Evolutionary conservation across 768 basidiomycete genomes (phyloP).

Genomic region (Psilocybe cubensis): DNA sequence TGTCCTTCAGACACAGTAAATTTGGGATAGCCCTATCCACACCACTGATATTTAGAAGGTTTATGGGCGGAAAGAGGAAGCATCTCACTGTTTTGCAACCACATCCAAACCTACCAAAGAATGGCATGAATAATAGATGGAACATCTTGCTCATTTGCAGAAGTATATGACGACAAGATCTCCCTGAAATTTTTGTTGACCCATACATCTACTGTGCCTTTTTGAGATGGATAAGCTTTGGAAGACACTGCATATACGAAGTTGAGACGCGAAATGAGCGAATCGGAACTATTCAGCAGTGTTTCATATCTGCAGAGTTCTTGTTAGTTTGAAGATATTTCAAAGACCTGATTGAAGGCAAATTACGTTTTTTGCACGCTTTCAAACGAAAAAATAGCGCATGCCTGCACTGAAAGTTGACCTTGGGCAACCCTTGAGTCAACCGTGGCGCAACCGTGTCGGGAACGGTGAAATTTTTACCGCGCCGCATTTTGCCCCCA

Average conservation of each 20-base stretch:
- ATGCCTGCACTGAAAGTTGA: too few relatives aligned
- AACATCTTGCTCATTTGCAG: slow-evolving; percentile 23
- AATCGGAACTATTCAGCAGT: slow-evolving; percentile 14
- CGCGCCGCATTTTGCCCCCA: too few relatives aligned
- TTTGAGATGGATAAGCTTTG: slow-evolving; percentile 15
- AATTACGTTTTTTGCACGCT: slow-evolving; percentile 23
- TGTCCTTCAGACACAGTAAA: slow-evolving; percentile 18
- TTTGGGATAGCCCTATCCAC: too few relatives aligned
- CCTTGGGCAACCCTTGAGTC: too few relatives aligned
- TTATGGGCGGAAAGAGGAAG: background rate
- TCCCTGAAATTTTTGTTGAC: slow-evolving; percentile 18
- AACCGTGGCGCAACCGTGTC: too few relatives aligned
- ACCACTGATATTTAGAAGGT: slow-evolving; percentile 18
- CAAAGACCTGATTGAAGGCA: too few relatives aligned
- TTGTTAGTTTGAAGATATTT: background rate
- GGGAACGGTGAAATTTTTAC: too few relatives aligned
- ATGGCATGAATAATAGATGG: slow-evolving; percentile 26
- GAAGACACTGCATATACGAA: slow-evolving; percentile 21
- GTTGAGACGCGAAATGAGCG: slow-evolving; percentile 20
- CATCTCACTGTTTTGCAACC: slow-evolving; percentile 25
- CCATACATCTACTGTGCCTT: slow-evolving; percentile 20
- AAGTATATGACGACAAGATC: slow-evolving; percentile 22
- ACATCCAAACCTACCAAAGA: slow-evolving; percentile 18
- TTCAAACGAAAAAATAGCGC: slow-evolving; percentile 27
- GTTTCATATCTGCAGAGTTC: slow-evolving; percentile 22